A percentile compares a stretch with the other conserved stretches of the same genome.
phyloP scores from a whole-genome alignment of 192 early-diverging fungal species.

The Gaertneriomyces sp. region DNA sequence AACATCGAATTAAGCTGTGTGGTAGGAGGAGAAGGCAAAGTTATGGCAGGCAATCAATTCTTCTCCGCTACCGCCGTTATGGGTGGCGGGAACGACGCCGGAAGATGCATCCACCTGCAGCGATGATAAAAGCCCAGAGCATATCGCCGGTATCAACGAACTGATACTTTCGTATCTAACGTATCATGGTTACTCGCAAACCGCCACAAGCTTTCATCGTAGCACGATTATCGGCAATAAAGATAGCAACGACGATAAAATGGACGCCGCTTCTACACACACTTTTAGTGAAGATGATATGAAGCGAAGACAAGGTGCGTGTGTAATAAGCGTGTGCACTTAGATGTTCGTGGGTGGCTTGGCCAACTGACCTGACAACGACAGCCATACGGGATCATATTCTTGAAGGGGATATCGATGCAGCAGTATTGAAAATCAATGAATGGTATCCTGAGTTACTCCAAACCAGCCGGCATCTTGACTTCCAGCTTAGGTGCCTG shows the following conservation, averaged over 20 bases:
- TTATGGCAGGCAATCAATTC: slow-evolving; percentile 28
- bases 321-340: slow-evolving; percentile 3
- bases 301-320: slow-evolving; percentile 16
- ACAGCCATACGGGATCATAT: slow-evolving; percentile 57
- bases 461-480: slow-evolving; percentile 54
- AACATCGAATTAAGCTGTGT: background rate
- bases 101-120: background rate
- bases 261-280: slow-evolving; percentile 29
- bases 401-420: slow-evolving; percentile 69
- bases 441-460: slow-evolving; percentile 68
- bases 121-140: background rate
- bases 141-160: slow-evolving; percentile 38
- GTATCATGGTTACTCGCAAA: slow-evolving; percentile 77
- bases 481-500: slow-evolving; percentile 76
- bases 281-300: slow-evolving; percentile 24
- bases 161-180: slow-evolving; percentile 78
- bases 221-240: background rate
- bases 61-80: slow-evolving; percentile 14
- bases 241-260: slow-evolving; percentile 26
- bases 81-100: background rate
- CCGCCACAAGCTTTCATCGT: slow-evolving; percentile 62
- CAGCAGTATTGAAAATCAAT: slow-evolving; percentile 65
- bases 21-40: slow-evolving; percentile 25
- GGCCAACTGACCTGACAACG: background rate
- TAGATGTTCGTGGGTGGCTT: background rate